Evolutionary conservation across 2,329 filamentous ascomycete genomes (phyloP).

Genomic region (Septoria petroselini): DNA sequence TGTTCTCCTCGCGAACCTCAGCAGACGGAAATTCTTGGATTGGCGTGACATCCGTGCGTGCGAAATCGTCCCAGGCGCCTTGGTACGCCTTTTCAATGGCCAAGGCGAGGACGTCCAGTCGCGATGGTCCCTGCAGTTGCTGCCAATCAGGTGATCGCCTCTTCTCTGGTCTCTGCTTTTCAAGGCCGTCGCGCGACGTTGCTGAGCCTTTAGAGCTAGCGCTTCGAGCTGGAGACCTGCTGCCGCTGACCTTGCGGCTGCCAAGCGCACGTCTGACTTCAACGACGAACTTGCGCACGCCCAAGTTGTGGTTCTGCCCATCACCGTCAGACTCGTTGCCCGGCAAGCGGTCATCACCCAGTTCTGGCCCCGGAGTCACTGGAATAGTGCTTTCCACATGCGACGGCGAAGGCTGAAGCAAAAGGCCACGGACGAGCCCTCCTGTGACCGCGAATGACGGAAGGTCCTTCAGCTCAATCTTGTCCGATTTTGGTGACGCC

Average conservation of each 20-base stretch:
- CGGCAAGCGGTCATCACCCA: constrained; percentile 18
- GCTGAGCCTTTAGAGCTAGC: constrained; percentile 44
- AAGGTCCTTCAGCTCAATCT: constrained; percentile 40
- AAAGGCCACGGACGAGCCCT: constrained; percentile 79
- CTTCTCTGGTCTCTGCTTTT: constrained; percentile 12
- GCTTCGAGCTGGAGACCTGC: constrained; percentile 22
- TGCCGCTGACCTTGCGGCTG: constrained; percentile 39
- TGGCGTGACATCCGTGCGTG: constrained; percentile 10
- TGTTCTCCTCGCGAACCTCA: constrained; percentile 3
- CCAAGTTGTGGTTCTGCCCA: constrained; percentile 51
- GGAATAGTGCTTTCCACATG: constrained; percentile 60
- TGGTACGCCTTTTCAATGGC: constrained; percentile 32
- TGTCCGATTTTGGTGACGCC: constrained; percentile 47
- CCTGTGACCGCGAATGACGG: constrained; percentile 69
- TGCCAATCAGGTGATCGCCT: constrained; percentile 28
- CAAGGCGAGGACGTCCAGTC: constrained; percentile 66
- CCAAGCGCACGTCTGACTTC: constrained; percentile 81
- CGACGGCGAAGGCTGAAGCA: constrained; percentile 77
- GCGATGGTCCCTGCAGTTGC: constrained; percentile 30
- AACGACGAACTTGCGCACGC: constrained; percentile 81
- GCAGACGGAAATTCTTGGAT: constrained; percentile 9
- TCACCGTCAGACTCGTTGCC: constrained; percentile 18
- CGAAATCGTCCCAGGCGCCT: constrained; percentile 22
- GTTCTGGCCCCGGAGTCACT: constrained; percentile 48
- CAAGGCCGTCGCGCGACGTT: constrained; percentile 11